Percentiles rank a stretch among this genome's conserved stretches.
Evolutionary conservation across 352 stramenopile genomes (phyloP).

Genomic region (Phytophthora constricta): DNA sequence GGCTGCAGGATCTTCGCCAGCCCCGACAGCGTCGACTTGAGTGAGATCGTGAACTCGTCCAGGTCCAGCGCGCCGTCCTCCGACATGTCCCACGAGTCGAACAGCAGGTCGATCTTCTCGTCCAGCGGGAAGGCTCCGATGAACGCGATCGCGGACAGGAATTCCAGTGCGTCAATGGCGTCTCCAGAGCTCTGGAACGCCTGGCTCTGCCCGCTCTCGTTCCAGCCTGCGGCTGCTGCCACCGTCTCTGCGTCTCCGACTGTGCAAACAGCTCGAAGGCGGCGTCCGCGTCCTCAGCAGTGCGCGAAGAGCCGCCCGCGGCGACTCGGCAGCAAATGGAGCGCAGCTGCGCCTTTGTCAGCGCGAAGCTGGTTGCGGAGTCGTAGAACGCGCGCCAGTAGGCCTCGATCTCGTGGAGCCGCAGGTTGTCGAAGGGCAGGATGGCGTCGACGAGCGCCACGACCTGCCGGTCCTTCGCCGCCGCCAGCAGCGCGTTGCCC

Average conservation of each 20-base stretch:
- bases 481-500: conserved; percentile 67
- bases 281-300: conserved; percentile 54
- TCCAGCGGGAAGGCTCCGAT: conserved; percentile 62
- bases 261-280: conserved; percentile 69
- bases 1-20: conserved; percentile 71
- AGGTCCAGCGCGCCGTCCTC: conserved; percentile 79
- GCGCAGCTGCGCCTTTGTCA: conserved; percentile 64
- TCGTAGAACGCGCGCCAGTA: conserved; percentile 90
- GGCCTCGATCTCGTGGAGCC: conserved; percentile 70
- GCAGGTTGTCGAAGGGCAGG: conserved; percentile 78
- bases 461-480: conserved; percentile 44
- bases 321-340: conserved; percentile 67
- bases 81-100: conserved; percentile 90
- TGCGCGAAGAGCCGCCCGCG: conserved; percentile 32
- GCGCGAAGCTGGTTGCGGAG: conserved; percentile 70
- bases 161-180: conserved; percentile 81
- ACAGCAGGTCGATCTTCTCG: conserved; percentile 85
- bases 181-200: conserved; percentile 18
- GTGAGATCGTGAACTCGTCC: conserved; percentile 87
- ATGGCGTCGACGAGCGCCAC: conserved; percentile 67
- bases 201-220: conserved; percentile 21
- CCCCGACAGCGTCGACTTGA: conserved; percentile 84
- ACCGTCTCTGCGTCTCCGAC: conserved; percentile 23
- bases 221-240: conserved; percentile 27
- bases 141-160: conserved; percentile 77